Evolutionary conservation across 495 filamentous ascomycete species (phyloP).

Genomic region (Schizothecium vesticola): DNA sequence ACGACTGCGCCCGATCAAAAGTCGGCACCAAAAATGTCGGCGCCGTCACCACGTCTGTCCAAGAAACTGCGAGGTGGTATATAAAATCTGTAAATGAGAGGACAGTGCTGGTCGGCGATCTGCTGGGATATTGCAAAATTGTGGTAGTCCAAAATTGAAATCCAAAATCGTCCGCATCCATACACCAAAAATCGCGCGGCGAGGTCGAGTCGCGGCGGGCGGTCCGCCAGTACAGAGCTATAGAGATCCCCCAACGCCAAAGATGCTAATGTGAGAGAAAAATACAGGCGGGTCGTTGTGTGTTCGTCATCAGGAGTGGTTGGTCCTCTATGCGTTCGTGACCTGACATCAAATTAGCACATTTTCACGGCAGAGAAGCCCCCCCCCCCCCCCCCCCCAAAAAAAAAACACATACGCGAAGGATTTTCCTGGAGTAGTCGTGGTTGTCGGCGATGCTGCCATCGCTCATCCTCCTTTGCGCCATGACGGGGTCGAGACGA

Average conservation of each 20-base stretch:
- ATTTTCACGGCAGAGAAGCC: neutral
- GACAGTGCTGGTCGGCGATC: conserved; percentile 35
- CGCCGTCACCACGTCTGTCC: neutral
- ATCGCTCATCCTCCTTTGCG: conserved; percentile 82
- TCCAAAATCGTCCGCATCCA: conserved; percentile 29
- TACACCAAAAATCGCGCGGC: conserved; percentile 36
- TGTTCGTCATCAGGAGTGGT: conserved; percentile 39
- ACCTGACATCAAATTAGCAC: conserved; percentile 39
- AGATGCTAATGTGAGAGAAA: conserved; percentile 44
- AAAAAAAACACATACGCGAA: conserved; percentile 60
- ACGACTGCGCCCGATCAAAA: neutral
- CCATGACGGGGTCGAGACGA: conserved; percentile 84
- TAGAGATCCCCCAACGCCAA: conserved; percentile 45
- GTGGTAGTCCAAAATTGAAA: conserved; percentile 19
- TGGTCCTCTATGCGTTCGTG: conserved; percentile 48
- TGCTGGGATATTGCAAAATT: conserved; percentile 24
- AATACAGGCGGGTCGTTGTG: conserved; percentile 43
- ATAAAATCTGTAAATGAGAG: conserved; percentile 37
- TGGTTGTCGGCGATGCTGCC: conserved; percentile 97
- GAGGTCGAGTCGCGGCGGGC: conserved; percentile 31
- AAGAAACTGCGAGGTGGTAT: neutral
- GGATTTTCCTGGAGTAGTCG: conserved; percentile 92
- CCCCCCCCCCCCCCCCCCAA: too few species aligned
- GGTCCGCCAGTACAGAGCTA: conserved; percentile 40
- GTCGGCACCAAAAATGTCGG: neutral